Evolutionary conservation across 2,329 filamentous ascomycete genomes (phyloP).

Genomic region (Emericellopsis cladophorae): DNA sequence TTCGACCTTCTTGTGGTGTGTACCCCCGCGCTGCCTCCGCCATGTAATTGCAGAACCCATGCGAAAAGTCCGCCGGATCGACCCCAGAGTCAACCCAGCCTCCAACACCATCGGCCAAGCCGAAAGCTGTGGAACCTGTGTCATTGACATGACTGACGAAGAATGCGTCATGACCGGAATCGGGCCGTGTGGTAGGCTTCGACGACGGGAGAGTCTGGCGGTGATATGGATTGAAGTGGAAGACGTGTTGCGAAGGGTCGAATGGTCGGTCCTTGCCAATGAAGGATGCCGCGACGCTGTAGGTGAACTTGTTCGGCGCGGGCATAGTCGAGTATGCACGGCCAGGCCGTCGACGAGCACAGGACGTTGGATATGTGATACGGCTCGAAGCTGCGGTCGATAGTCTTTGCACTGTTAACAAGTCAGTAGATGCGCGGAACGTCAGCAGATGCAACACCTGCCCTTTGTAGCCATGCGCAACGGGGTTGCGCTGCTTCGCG

Average conservation of each 20-base stretch:
- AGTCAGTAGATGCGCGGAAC: too few relatives aligned
- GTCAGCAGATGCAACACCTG: too few relatives aligned
- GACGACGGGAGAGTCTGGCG: conserved; percentile 23
- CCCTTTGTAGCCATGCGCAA: too few relatives aligned
- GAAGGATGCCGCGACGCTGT: conserved; percentile 63
- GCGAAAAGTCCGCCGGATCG: conserved; percentile 90
- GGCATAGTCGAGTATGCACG: too few relatives aligned
- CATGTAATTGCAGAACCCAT: conserved; percentile 90
- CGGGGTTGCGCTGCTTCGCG: too few relatives aligned
- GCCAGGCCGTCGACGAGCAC: too few relatives aligned
- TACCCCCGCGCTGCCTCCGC: conserved; percentile 57
- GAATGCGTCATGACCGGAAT: conserved; percentile 90
- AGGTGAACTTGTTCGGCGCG: conserved; percentile 36
- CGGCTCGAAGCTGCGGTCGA: too few relatives aligned
- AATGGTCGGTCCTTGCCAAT: conserved; percentile 60
- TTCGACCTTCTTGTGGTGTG: conserved; percentile 18
- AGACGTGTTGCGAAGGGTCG: conserved; percentile 55
- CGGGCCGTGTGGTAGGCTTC: conserved; percentile 39
- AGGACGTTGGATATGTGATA: too few relatives aligned
- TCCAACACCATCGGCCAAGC: conserved; percentile 87
- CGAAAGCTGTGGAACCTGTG: conserved; percentile 63
- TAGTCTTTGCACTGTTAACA: too few relatives aligned
- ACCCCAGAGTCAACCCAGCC: conserved; percentile 90
- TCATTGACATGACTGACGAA: conserved; percentile 76
- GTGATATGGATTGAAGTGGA: conserved; percentile 58